Base-by-base conservation (phyloP, 2,329 filamentous ascomycete genomes). In the Curvularia hawaiiensis region DNA sequence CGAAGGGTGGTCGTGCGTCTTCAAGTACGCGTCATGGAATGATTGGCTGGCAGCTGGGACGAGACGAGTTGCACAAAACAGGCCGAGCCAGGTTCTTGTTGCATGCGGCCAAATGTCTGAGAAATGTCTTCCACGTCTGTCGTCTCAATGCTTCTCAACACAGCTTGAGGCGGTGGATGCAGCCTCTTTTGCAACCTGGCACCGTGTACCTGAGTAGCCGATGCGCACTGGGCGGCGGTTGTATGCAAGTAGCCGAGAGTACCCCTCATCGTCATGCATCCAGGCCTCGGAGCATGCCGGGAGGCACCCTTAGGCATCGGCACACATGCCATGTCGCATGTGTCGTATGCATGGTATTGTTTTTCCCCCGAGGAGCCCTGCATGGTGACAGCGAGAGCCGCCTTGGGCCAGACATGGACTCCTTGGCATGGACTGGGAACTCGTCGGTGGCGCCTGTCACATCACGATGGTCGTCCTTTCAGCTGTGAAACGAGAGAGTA, bases 221-320 rank as follows among this genome's bases (percentile, higher is more conserved):
- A 58, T 48, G 7, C 31, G 48, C 46, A 59, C 49, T 46, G 50
- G 49, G 47, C 35, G 16, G 35, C 47, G 57, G 61, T 52, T 62
- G 53, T 49, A 53, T 56, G 60, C 49, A 59, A 52, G 61, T 64
- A 64, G 54, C 61, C 61, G 61, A 61, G 22, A 30, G 48, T 49
- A 50, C 59, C 57, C 60, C 60, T 62, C 44, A 47, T 6, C 43
- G 26, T 20, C 54, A 49, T 39, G 4, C 50, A 44, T 35, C 44
- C 50, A 44, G 28, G 38, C 44, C 30, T 57, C 50, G 54, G 54
- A 47, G 50, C n/a, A 54, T 28, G 41, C 30, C 53, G 41, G 48
- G 35, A 28, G 24, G 47, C 14, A 10, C 39, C 24, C 14, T 12
- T n/a, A 16, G 44, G 28, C 35, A 30, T 40, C 35, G 47, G 47